These are phyloP conservation scores for Stylonectria norvegica DNA, from an alignment of 2,329 filamentous ascomycete genomes.

Conservation along the genomic window DNA sequence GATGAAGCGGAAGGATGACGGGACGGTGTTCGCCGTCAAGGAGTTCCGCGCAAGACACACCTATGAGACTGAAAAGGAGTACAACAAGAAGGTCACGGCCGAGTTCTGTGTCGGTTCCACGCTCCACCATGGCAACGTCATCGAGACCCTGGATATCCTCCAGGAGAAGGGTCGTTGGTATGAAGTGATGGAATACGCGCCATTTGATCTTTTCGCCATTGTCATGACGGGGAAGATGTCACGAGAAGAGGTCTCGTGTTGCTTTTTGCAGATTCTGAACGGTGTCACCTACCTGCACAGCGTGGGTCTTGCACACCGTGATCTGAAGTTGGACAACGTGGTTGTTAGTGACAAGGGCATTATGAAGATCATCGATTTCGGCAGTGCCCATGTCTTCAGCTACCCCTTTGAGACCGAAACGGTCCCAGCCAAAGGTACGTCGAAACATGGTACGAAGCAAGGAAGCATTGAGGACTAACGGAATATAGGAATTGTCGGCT, in stretches of 20 bases:
- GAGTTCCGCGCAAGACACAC: conserved; percentile 90
- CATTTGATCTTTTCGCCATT: conserved; percentile 92
- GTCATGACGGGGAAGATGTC: conserved; percentile 99
- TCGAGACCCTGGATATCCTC: conserved; percentile 94
- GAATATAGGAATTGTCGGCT: conserved; percentile 61
- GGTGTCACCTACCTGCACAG: conserved; percentile 93
- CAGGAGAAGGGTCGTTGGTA: conserved; percentile 94
- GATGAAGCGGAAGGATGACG: conserved; percentile 90
- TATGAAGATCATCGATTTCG: conserved; percentile 99
- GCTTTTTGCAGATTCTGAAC: conserved; percentile 89
- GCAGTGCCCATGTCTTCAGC: conserved; percentile 92
- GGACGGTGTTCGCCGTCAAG: conserved; percentile 94
- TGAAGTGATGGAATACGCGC: conserved; percentile 98
- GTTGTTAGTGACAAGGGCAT: conserved; percentile 95
- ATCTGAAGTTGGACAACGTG: conserved; percentile 96
- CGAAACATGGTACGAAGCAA: neutral
- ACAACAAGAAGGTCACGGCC: conserved; percentile 95
- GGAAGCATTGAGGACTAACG: conserved; percentile 11
- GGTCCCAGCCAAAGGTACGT: conserved; percentile 38
- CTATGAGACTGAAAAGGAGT: conserved; percentile 92
- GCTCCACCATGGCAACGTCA: conserved; percentile 95
- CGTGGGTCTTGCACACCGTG: conserved; percentile 90
- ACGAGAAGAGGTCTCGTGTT: conserved; percentile 84
- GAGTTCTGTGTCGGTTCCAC: conserved; percentile 98
- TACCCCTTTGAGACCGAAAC: conserved; percentile 87